Conservation (phyloP, 331 rosid genomes). For the Telfairia occidentalis region DNA sequence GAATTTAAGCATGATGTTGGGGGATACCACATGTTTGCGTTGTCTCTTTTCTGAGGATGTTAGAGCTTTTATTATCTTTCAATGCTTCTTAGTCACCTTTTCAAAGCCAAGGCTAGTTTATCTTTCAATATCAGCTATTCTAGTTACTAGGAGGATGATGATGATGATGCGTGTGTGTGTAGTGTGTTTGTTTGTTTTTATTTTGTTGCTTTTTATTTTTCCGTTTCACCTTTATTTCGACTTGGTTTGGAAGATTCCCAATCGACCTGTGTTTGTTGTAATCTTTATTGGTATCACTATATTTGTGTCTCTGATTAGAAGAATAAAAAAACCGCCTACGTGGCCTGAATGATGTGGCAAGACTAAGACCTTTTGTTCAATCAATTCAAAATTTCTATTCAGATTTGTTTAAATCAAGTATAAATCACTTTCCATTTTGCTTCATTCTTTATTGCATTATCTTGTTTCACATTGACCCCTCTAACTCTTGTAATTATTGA, state of each 20-base stretch:
- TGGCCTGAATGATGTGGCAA: neutral
- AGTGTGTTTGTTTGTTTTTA: neutral
- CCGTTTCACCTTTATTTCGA: neutral
- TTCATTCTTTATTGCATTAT: neutral
- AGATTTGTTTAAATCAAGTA: neutral
- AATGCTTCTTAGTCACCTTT: too few species aligned
- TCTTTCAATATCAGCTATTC: neutral
- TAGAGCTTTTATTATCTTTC: too few species aligned
- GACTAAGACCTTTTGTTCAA: neutral
- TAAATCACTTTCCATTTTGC: neutral
- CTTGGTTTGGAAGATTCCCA: neutral
- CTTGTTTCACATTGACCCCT: neutral
- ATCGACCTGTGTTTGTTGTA: neutral
- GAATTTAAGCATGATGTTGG: too few species aligned
- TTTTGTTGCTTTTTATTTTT: too few species aligned
- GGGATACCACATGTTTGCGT: too few species aligned
- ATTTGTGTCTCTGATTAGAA: neutral
- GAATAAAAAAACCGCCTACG: neutral
- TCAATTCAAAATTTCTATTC: neutral
- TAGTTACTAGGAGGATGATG: neutral
- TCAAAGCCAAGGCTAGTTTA: too few species aligned
- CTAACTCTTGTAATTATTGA: neutral
- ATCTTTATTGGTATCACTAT: neutral
- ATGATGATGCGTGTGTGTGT: neutral
- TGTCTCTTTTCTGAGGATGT: too few species aligned